Base-by-base conservation (phyloP, 768 basidiomycete genomes). In the Leccinum uliginosum region DNA sequence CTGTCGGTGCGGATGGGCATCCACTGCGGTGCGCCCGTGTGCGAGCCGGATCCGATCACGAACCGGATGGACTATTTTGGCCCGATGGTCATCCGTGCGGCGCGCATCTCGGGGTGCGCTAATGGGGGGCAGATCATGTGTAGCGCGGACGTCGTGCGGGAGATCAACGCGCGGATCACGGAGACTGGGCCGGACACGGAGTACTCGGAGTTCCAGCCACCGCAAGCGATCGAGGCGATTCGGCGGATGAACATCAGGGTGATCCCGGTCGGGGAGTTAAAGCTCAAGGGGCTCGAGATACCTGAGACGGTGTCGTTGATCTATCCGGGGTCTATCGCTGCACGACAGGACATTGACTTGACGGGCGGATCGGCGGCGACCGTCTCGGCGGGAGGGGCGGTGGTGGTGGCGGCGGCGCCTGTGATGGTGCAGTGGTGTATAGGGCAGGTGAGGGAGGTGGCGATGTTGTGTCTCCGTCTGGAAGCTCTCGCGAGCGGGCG, bases 31-130 rank as follows among this genome's bases (percentile, higher is more conserved):
- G 71, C 72, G 21, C 97, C 97, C 0, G 81, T 91, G 27, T 97
- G 93, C 67, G 95, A 97, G 67, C 81, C 84, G 3, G 97, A 99
- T 72, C 87, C 89, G 2, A 86, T 93, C 67, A 96, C 93, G 4
- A 78, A 85, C 57, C 88, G 97, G 46, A 98, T 99, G 97, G 96
- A 98, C 71, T 98, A 98, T 73, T 91, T 96, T 65, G 95, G 95
- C 0, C 87, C 93, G 1, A 92, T 97, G 84, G 93, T 96, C 62
- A 98, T 98, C 72, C 89, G 94, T 30, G 81, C 95, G 0, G 85
- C 96, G 6, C 83, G 96, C 40, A 91, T 99, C 65, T 83, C 78
- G 58, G 84, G 86, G 21, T 82, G 77, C 56, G 94, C 97, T 1
- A 83, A 84, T 9, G 97, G 97, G 7, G 97, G 97, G 0, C 93